Base-by-base conservation (phyloP, 345 rosid genomes). In the Moricandia arvensis region DNA sequence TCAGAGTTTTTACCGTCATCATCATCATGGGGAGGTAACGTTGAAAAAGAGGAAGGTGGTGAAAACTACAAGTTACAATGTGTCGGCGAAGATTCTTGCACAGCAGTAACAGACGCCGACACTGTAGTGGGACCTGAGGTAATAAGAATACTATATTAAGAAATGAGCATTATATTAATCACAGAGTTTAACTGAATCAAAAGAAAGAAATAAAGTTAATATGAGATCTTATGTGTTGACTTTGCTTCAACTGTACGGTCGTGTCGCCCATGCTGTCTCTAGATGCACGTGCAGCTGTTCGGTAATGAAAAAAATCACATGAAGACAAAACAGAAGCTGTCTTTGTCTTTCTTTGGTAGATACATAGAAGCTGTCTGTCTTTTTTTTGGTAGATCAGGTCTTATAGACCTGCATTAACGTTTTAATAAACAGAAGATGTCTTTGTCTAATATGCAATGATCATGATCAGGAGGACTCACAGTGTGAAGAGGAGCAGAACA, bases 91-190 rank as follows among this genome's bases (percentile, higher is more conserved):
- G 87, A 84, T 35, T 54, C 81, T 5, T 26, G 11, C 84, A 77
- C 82, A 29, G 64, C 77, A 35, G 80, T 63, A 80, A 47, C 37
- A 55, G 69, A 37, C 60, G 72, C 71, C 64, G 65, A 83, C 66
- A 38, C 77, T 37, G 34, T 54, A 31, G 79, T 72, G 85, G 90
- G 87, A 18, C 89, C 82, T 71, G 68, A 86, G 91, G 92, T 93
- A 47, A 82, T 43, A 7, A 47, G 86, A 26, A 67, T 69, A 72
- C 24, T 53, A 63, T 62, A 85, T 49, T 74, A 15, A 45, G 7
- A n/a, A n/a, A n/a, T n/a, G n/a, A n/a, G n/a, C n/a, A n/a, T n/a
- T n/a, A n/a, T n/a, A n/a, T n/a, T n/a, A n/a, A n/a, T n/a, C n/a
- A n/a, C n/a, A n/a, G n/a, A n/a, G n/a, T n/a, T n/a, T n/a, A n/a